A percentile compares a stretch with the other conserved stretches of the same genome.
phyloP scores from a whole-genome alignment of 768 basidiomycete species.

The Termitomyces bulborhizus region DNA sequence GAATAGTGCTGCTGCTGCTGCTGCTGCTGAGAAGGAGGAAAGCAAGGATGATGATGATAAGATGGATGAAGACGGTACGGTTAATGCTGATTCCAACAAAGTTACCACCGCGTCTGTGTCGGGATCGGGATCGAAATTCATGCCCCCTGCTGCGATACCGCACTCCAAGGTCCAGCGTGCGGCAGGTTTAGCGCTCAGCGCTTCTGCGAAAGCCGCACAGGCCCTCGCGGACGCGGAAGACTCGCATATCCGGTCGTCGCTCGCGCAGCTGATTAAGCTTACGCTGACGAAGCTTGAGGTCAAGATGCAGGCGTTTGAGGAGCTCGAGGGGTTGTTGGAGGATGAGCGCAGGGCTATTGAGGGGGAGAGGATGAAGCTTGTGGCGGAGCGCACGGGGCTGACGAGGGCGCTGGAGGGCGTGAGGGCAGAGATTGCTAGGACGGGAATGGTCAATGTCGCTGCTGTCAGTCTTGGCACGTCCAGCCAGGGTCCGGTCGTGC shows the following conservation, averaged over 20 bases:
- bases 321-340: slow-evolving; percentile 87
- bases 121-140: slow-evolving; percentile 28
- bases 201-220: slow-evolving; percentile 82
- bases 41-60: slow-evolving; percentile 31
- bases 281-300: slow-evolving; percentile 86
- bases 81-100: slow-evolving; percentile 15
- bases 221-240: slow-evolving; percentile 82
- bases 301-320: slow-evolving; percentile 93
- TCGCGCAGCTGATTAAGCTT: slow-evolving; percentile 81
- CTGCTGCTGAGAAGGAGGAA: slow-evolving; percentile 17
- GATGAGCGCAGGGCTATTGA: slow-evolving; percentile 85
- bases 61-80: slow-evolving; percentile 38
- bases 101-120: slow-evolving; percentile 12
- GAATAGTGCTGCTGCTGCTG: slow-evolving; percentile 13
- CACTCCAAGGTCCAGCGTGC: slow-evolving; percentile 77
- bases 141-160: slow-evolving; percentile 35
- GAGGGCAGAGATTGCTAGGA: slow-evolving; percentile 55
- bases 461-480: slow-evolving; percentile 45
- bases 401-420: slow-evolving; percentile 70
- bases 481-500: slow-evolving; percentile 53
- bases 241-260: slow-evolving; percentile 65
- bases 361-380: slow-evolving; percentile 70
- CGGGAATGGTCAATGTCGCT: slow-evolving; percentile 28
- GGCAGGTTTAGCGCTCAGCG: slow-evolving; percentile 80
- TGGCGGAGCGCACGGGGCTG: slow-evolving; percentile 70